Evolutionary conservation across 1,139 yeast genomes (phyloP), one percentile per base, ranked within the genome.

Genomic region (Nakaseomyces nivariensis): DNA sequence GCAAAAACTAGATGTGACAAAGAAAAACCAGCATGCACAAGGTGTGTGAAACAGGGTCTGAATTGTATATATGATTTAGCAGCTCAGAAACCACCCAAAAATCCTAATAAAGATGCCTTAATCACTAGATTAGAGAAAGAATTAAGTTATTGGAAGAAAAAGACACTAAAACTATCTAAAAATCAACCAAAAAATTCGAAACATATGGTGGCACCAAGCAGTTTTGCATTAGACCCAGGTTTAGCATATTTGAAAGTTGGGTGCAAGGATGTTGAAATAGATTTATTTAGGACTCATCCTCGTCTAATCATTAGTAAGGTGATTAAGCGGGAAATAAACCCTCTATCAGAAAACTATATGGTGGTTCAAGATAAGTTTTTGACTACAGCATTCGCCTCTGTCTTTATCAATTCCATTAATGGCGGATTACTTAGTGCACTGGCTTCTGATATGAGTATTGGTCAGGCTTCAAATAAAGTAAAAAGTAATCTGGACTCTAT

Each of bases 1-100:
- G 58, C 65, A 1, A 62, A 63, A 50, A 62, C 67, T 0, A 65
- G 61, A 50, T 66, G 70, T 51, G 68, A 66, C 49, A 58, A 62
- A 43, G 60, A 55, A 40, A 66, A 64, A 48, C 67, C 67, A 11
- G 46, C 54, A 11, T 66, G 70, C 50, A 48, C 58, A 5, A 51
- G 68, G 31, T 66, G 70, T 49, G 49, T 51, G 7, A 58, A 59
- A 46, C 56, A 58, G 31, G 58, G 56, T 13, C 44, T 62, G 17
- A 37, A 49, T 5, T 66, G 69, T 52, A 49, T 61, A 4, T 66
- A 66, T 52, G 68, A 64, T 48, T 57, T 62, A 4, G 62, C 59
- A 17, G 54, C 51, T 22, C 69, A 66, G 51, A 43, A 50, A 11
- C 59, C 62, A n/a, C 69, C 69, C 2, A 61, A 59, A 45, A 59